Evolutionary conservation across 106 monocot genomes (phyloP).

Genomic region (Dendrobium catenatum): DNA sequence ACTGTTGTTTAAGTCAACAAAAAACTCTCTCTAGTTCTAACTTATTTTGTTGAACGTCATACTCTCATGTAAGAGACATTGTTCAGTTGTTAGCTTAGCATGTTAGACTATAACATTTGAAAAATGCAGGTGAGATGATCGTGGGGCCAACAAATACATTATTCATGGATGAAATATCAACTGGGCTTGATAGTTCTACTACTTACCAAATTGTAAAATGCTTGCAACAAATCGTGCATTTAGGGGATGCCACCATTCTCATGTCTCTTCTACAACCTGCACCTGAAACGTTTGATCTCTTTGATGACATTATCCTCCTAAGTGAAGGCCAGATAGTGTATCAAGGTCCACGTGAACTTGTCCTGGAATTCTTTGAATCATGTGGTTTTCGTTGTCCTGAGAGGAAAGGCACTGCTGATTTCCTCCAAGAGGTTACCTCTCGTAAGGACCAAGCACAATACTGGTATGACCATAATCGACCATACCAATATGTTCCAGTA

Average conservation of each 20-base stretch:
- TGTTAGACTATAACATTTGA: not conserved
- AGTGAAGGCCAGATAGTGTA: conserved; percentile 55
- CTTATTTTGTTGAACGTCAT: not conserved
- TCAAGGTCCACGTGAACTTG: conserved; percentile 45
- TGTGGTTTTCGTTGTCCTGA: conserved; percentile 46
- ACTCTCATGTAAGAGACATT: not conserved
- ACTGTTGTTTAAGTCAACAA: not conserved
- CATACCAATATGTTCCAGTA: conserved; percentile 51
- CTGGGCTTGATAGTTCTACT: conserved; percentile 62
- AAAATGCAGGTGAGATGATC: conserved; percentile 56
- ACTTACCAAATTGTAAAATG: conserved; percentile 65
- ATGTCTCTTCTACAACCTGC: conserved; percentile 66
- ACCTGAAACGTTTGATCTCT: conserved; percentile 67
- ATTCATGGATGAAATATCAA: conserved; percentile 80
- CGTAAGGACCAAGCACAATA: conserved; percentile 81
- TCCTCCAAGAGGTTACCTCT: conserved; percentile 81
- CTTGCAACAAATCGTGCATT: conserved; percentile 41
- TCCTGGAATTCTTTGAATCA: conserved; percentile 38
- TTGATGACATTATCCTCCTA: conserved; percentile 61
- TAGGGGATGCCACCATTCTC: conserved; percentile 49
- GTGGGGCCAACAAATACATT: conserved; percentile 56
- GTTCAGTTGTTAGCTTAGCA: not conserved
- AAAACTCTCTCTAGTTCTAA: not conserved
- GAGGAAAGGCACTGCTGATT: conserved; percentile 52
- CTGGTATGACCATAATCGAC: conserved; percentile 40